These are phyloP conservation scores for Cyberlindnera petersonii DNA, from an alignment of 805 yeast genomes.

Conservation along the genomic window DNA sequence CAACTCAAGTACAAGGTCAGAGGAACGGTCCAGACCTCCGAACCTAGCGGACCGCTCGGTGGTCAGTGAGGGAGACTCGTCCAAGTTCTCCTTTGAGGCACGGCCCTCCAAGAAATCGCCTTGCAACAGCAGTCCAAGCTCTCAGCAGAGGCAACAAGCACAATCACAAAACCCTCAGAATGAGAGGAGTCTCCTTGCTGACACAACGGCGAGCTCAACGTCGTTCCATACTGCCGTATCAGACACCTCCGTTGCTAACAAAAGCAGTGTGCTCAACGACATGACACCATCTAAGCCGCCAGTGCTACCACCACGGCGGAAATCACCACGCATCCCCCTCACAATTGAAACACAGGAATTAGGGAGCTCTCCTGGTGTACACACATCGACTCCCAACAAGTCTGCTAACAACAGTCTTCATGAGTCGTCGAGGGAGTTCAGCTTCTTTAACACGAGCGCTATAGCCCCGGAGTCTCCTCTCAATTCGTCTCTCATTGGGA, in stretches of 20 bases:
- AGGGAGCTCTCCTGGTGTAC: not conserved
- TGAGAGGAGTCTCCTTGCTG: not conserved
- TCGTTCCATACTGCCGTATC: conserved; percentile 24
- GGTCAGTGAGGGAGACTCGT: conserved; percentile 14
- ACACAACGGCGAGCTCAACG: conserved; percentile 6
- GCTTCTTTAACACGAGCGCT: conserved; percentile 25
- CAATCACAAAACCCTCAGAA: not conserved
- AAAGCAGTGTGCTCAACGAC: conserved; percentile 17
- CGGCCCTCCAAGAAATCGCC: conserved; percentile 5
- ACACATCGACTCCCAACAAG: conserved; percentile 17
- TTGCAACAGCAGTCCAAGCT: not conserved
- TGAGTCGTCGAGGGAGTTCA: conserved; percentile 21
- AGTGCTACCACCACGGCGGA: conserved; percentile 1
- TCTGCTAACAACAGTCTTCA: conserved; percentile 4
- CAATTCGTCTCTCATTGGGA: conserved; percentile 4
- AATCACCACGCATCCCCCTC: conserved; percentile 16
- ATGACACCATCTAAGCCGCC: conserved; percentile 19
- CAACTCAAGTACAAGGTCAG: conserved; percentile 12
- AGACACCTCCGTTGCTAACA: conserved; percentile 6
- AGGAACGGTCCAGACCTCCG: conserved; percentile 4
- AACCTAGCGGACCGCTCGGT: conserved; percentile 5
- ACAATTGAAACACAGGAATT: conserved; percentile 13
- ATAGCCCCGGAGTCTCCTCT: conserved; percentile 10
- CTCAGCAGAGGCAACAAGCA: not conserved
- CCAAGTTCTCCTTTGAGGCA: conserved; percentile 21